These are phyloP conservation scores for Lizonia empirigonia DNA, from an alignment of 2,329 filamentous ascomycete species.

Conservation along the genomic window DNA sequence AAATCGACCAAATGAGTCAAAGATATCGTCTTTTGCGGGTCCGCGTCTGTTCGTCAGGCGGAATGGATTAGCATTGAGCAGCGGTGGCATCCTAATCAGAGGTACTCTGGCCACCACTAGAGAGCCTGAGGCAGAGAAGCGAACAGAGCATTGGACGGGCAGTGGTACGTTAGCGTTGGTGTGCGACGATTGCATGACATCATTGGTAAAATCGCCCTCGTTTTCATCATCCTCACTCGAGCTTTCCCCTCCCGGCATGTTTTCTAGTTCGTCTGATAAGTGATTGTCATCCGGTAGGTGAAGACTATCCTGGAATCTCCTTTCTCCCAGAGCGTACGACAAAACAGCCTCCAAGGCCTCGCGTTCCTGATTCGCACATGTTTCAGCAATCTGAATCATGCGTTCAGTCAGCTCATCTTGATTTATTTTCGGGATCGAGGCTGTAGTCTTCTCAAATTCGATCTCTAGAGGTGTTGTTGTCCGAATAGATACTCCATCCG, in stretches of 20 bases:
- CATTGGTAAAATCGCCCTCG: conserved; percentile 57
- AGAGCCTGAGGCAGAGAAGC: conserved; percentile 63
- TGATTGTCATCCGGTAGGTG: conserved; percentile 59
- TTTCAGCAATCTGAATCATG: conserved; percentile 60
- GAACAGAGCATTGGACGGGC: conserved; percentile 62
- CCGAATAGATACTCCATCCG: conserved; percentile 34
- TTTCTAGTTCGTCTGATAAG: conserved; percentile 50
- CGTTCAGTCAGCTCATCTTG: conserved; percentile 56
- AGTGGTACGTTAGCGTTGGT: conserved; percentile 68
- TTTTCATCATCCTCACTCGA: conserved; percentile 82
- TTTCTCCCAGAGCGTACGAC: conserved; percentile 65
- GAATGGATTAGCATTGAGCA: conserved; percentile 28
- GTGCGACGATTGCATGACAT: conserved; percentile 60
- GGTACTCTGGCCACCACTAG: conserved; percentile 56
- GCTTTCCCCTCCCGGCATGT: conserved; percentile 65
- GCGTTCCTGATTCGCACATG: conserved; percentile 58
- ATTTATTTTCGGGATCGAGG: conserved; percentile 57
- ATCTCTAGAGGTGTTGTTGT: conserved; percentile 56
- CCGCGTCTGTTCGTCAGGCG: conserved; percentile 38
- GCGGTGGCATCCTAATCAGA: conserved; percentile 47
- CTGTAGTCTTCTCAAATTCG: conserved; percentile 62
- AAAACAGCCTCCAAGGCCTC: conserved; percentile 67
- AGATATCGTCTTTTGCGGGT: conserved; percentile 56
- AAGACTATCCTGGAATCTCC: conserved; percentile 63
- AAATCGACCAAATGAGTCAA: conserved; percentile 66